Percentiles rank a stretch among this genome's conserved stretches.
Evolutionary conservation across 2,329 filamentous ascomycete species (phyloP).

Genomic region (Microcera coccophila): DNA sequence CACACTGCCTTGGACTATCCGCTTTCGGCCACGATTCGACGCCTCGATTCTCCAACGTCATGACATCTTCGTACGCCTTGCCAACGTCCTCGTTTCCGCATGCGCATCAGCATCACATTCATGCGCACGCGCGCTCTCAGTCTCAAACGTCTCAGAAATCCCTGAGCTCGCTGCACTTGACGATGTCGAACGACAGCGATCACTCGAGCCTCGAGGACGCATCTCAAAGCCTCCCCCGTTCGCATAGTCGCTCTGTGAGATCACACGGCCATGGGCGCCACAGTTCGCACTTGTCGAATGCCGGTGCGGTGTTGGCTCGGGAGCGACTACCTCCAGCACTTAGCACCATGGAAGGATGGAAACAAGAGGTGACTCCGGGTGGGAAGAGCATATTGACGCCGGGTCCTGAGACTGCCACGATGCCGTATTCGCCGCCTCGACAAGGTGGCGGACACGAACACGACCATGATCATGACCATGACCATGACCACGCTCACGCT

Average conservation of each 20-base stretch:
- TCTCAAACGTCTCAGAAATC: constrained; percentile 40
- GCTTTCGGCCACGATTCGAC: constrained; percentile 1
- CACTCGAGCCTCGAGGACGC: constrained; percentile 31
- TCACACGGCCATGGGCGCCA: constrained; percentile 25
- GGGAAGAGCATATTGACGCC: constrained; percentile 39
- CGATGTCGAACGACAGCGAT: constrained; percentile 33
- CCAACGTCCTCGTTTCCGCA: constrained; percentile 50
- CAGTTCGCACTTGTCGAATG: constrained; percentile 31
- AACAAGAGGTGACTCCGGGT: constrained; percentile 37
- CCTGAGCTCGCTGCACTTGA: too few species aligned
- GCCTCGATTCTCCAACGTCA: constrained; percentile 19
- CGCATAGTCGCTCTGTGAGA: constrained; percentile 27
- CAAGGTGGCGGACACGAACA: constrained; percentile 7
- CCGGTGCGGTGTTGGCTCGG: constrained; percentile 23
- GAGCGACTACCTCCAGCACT: constrained; percentile 33
- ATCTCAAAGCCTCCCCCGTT: constrained; percentile 28
- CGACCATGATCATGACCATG: constrained; percentile 23
- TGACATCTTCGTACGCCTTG: constrained; percentile 52
- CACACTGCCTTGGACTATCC: constrained; percentile 11
- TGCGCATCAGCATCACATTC: constrained; percentile 42
- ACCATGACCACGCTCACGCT: constrained; percentile 23
- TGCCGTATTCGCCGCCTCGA: constrained; percentile 27
- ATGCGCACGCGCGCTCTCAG: constrained; percentile 38
- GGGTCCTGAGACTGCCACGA: constrained; percentile 25
- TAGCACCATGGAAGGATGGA: constrained; percentile 39